Base-by-base conservation (phyloP, 495 filamentous ascomycete genomes). In the Xylaria telfairii region DNA sequence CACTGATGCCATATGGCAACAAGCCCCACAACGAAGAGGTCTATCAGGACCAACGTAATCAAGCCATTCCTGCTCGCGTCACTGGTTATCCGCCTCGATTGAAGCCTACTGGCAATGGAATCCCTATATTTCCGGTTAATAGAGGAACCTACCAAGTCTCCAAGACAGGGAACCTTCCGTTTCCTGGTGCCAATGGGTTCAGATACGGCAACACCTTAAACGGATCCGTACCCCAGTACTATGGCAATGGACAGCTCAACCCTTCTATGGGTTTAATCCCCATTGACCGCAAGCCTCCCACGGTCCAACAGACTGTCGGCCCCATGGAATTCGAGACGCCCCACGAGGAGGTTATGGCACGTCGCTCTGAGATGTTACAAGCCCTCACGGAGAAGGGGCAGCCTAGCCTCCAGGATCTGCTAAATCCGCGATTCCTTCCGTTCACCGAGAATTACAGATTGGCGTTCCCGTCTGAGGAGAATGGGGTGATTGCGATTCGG, bases 281-380 rank as follows among this genome's bases (percentile, higher is more conserved):
- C 12, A 4, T 19, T 19, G 26, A 19, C 39, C 24, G 21, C 17
- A 7, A 28, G 24, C 13, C 32, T 53, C 15, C 21, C 7, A 30
- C 21, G 17, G 3, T 9, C 49, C 24, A 37, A 26, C 59, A 0
- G 4, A 64, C 13, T 5, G 47, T 70, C 8, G 46, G 44, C 24
- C 68, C 60, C 3, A 15, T 70, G 59, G 37, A 64, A 13, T 42
- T 70, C 7, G 46, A 9, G 24, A 56, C 46, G 3, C 59, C 68
- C 13, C 19, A 42, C 3, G 8, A 44, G 19, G 15, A 24, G 68
- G 13, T 56, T 15, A 54, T 54, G 68, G 19, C 13, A 2, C 2
- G 37, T 3, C 68, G 68, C 3, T 70, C 68, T 5, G 59, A 70
- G 12, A 30, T 54, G 24, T 37, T 70, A 10, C 59, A 56, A 24